Evolutionary conservation across 148 eudicot species (phyloP).

Genomic region (Nepenthes gracilis): DNA sequence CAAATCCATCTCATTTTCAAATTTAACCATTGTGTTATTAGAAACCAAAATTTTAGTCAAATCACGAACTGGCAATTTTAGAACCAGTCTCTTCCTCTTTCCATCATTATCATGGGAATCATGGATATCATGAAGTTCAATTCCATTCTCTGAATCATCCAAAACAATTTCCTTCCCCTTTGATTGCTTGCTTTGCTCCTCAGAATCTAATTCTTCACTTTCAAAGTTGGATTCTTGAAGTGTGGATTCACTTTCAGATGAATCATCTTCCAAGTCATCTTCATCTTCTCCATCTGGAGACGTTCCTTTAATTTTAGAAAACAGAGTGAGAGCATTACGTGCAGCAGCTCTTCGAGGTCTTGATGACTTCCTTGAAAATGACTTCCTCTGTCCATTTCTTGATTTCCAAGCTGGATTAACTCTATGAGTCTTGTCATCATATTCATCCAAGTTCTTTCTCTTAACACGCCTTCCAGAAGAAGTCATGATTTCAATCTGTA

Average conservation of each 20-base stretch:
- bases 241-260: slow-evolving; percentile 69
- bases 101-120: slow-evolving; percentile 31
- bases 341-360: slow-evolving; percentile 98
- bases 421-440: slow-evolving; percentile 35
- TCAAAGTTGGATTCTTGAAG: slow-evolving; percentile 48
- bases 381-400: slow-evolving; percentile 42
- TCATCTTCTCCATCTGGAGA: slow-evolving; percentile 42
- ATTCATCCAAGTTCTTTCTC: slow-evolving; percentile 71
- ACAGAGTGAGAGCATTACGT: slow-evolving; percentile 73
- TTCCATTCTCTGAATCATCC: slow-evolving; percentile 42
- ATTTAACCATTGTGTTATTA: slow-evolving; percentile 13
- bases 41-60: slow-evolving; percentile 18
- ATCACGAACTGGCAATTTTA: slow-evolving; percentile 61
- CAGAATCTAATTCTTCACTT: slow-evolving; percentile 68
- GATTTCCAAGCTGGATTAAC: slow-evolving; percentile 32
- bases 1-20: slow-evolving; percentile 21
- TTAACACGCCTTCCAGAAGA: slow-evolving; percentile 98
- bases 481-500: slow-evolving; percentile 65
- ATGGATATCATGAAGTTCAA: slow-evolving; percentile 21
- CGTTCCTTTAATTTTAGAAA: slow-evolving; percentile 70
- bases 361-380: slow-evolving; percentile 39
- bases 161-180: slow-evolving; percentile 68
- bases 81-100: slow-evolving; percentile 45
- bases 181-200: slow-evolving; percentile 15
- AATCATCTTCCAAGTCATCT: slow-evolving; percentile 35